These are phyloP conservation scores for Fusarium sp. DNA, from an alignment of 2,329 filamentous ascomycete genomes.

Conservation along the genomic window DNA sequence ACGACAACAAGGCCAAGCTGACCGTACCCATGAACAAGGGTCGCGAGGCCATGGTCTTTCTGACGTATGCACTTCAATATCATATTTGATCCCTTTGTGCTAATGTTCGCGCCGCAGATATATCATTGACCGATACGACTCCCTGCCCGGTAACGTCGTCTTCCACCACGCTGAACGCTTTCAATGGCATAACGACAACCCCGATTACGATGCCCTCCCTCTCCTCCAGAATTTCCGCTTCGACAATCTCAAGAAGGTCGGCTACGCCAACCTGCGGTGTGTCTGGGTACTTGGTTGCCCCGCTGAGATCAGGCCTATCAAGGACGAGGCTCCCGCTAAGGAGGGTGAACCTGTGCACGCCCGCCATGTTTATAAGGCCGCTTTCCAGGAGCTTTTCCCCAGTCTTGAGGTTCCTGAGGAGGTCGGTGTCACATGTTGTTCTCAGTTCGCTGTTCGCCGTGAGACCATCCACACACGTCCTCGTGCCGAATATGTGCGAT, in stretches of 20 bases:
- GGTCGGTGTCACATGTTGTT: slow-evolving; percentile 72
- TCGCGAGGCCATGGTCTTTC: slow-evolving; percentile 66
- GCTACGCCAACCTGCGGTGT: slow-evolving; percentile 73
- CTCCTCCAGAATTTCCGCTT: slow-evolving; percentile 63
- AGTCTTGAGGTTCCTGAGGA: slow-evolving; percentile 60
- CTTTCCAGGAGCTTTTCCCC: slow-evolving; percentile 60
- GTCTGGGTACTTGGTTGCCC: slow-evolving; percentile 70
- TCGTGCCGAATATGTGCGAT: slow-evolving; percentile 66
- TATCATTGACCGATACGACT: slow-evolving; percentile 64
- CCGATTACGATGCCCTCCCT: slow-evolving; percentile 66
- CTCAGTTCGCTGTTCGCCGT: slow-evolving; percentile 73
- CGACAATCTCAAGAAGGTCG: slow-evolving; percentile 64
- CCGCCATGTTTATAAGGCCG: slow-evolving; percentile 58
- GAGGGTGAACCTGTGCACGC: slow-evolving; percentile 53
- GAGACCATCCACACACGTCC: slow-evolving; percentile 64
- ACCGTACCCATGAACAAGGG: slow-evolving; percentile 66
- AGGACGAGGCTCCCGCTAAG: slow-evolving; percentile 54
- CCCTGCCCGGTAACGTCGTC: slow-evolving; percentile 58
- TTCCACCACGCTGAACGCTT: slow-evolving; percentile 64
- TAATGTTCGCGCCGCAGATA: slow-evolving; percentile 51
- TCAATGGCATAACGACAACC: slow-evolving; percentile 68
- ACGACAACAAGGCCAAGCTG: slow-evolving; percentile 61
- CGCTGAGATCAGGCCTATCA: slow-evolving; percentile 59
- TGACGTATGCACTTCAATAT: slow-evolving; percentile 54
- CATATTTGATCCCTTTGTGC: neutral